A percentile compares a stretch with the other conserved stretches of the same genome.
These are phyloP conservation scores for Euphorbia celastroides DNA, from an alignment of 441 rosid species.

Conservation along the genomic window DNA sequence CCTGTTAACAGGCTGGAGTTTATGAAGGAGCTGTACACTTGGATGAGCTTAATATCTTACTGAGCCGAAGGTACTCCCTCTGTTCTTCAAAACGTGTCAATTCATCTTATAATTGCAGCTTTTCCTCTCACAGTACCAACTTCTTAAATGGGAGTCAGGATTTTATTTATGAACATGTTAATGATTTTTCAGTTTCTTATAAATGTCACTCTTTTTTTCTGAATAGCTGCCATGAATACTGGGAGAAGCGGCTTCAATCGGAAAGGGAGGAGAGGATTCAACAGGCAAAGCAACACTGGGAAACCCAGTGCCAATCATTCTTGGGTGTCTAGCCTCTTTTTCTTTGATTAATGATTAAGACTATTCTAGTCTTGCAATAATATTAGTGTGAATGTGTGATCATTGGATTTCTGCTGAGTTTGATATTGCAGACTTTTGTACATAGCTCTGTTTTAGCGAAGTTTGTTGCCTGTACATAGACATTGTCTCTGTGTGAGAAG, in stretches of 20 bases:
- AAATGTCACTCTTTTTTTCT: constrained; percentile 5
- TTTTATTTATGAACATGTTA: too few relatives aligned
- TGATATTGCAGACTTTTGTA: neutral
- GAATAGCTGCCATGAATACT: constrained; percentile 62
- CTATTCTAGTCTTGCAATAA: neutral
- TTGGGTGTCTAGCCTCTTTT: constrained; percentile 38
- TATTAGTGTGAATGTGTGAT: neutral
- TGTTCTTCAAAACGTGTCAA: neutral
- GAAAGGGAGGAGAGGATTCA: constrained; percentile 68
- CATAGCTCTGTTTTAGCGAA: neutral
- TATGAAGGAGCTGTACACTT: constrained; percentile 62
- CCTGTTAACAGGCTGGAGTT: constrained; percentile 45
- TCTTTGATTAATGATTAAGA: neutral
- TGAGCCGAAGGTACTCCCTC: constrained; percentile 58
- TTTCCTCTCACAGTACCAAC: neutral
- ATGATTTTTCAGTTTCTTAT: neutral
- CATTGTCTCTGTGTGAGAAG: neutral
- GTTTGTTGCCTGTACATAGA: neutral
- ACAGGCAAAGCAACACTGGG: constrained; percentile 86
- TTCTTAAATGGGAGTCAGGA: neutral
- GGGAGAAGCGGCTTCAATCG: constrained; percentile 60
- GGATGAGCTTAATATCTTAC: constrained; percentile 66
- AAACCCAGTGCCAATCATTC: constrained; percentile 61
- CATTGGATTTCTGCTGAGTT: neutral
- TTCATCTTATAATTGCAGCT: neutral